Evolutionary conservation across 371 early-diverging fungal genomes (phyloP), one percentile per base, ranked within the genome.

Genomic region (Mortierella sp.): DNA sequence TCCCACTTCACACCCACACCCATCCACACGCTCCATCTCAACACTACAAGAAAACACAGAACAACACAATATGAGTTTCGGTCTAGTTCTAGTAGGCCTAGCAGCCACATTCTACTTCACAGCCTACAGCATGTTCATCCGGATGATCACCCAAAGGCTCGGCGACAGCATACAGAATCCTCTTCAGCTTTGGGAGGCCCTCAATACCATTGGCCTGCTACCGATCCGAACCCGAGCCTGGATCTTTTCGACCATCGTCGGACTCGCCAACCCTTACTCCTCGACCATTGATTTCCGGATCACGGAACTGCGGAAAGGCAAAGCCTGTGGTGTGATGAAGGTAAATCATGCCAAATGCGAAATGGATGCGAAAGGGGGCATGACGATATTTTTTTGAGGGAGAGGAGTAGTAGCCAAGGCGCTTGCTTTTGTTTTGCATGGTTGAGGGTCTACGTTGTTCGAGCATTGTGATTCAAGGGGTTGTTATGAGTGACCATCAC

Each of bases 291-390:
- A 83, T 68, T 83, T 79, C 52, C 79, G 84, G 11, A 79, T 83
- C 68, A 83, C 79, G 16, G 84, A 83, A 53, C 53, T 83, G 45
- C 68, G 79, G 47, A 83, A 83, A 34, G 84, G 84, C 29, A 83
- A 72, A 64, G 79, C 76, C 4, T 79, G 79, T 37, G 84, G 84
- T 37, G 84, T 83, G 67, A 75, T 83, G 76, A 78, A 75, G 79
- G 84, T 83, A 78, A 68, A 31, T n/a, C n/a, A n/a, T n/a, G n/a
- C n/a, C n/a, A n/a, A n/a, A n/a, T n/a, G n/a, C n/a, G n/a, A n/a
- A n/a, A n/a, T n/a, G n/a, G n/a, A n/a, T n/a, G n/a, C n/a, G n/a
- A 43, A 63, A 41, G 63, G 50, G 40, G n/a, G 65, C 52, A 44
- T 73, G 47, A 19, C 26, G 34, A 65, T 72, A 53, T 72, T 64